phyloP scores from a whole-genome alignment of 225 moss, liverwort and hornwort genomes.

The Physcomitrium patens region DNA sequence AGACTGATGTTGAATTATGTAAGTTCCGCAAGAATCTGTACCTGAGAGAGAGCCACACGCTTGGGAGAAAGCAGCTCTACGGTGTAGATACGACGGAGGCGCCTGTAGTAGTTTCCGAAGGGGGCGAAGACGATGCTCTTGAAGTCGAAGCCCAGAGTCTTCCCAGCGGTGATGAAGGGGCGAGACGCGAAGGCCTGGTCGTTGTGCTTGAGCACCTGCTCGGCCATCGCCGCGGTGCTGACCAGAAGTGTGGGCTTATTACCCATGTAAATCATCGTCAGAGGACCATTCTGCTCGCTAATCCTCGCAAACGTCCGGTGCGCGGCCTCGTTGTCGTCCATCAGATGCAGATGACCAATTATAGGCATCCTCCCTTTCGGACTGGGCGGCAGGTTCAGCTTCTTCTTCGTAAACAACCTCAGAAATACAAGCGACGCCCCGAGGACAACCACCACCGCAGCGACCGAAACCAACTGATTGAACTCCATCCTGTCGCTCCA shows the following conservation, averaged over 20 bases:
- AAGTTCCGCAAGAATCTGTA: background rate
- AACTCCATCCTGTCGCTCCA: conserved; percentile 31
- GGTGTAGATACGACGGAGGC: conserved; percentile 55
- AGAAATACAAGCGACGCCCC: conserved; percentile 3
- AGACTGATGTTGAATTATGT: too few relatives aligned
- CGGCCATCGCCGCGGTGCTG: conserved; percentile 61
- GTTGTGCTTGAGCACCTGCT: conserved; percentile 56
- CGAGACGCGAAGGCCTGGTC: conserved; percentile 60
- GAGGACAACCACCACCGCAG: conserved; percentile 8
- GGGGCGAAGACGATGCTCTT: conserved; percentile 54
- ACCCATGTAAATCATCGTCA: conserved; percentile 59
- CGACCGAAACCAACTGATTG: conserved; percentile 1
- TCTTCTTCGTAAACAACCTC: background rate
- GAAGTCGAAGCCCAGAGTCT: conserved; percentile 49
- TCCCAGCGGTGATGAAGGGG: conserved; percentile 47
- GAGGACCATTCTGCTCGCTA: conserved; percentile 36
- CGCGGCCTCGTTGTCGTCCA: conserved; percentile 58
- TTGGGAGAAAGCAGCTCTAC: conserved; percentile 57
- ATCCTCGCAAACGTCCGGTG: conserved; percentile 58
- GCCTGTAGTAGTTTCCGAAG: conserved; percentile 48
- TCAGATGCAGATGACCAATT: conserved; percentile 46
- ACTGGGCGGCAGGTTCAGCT: conserved; percentile 51
- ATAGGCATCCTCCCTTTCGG: conserved; percentile 48
- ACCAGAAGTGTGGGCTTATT: conserved; percentile 39
- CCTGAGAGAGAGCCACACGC: conserved; percentile 55